Base-by-base conservation (phyloP, 1,139 yeast species). In the Nakaseomyces delphensis region DNA sequence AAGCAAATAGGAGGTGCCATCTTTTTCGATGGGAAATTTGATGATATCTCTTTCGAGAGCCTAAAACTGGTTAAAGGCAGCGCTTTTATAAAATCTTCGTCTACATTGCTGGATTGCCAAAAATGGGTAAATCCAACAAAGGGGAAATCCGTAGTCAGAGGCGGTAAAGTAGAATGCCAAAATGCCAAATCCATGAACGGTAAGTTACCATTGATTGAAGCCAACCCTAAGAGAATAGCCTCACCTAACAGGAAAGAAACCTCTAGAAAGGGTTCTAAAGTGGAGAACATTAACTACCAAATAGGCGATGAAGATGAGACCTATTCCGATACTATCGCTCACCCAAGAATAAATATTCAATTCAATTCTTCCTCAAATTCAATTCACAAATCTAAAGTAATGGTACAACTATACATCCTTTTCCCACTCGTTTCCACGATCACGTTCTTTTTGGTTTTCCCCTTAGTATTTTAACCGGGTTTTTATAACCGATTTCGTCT, bases 1-100 rank as follows among this genome's bases (percentile, higher is more conserved):
- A 67, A 62, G 42, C 67, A 75, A 24, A 76, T 83, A 54, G 91
- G 89, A 14, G 93, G 93, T 25, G 93, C 87, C 1, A 72, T 83
- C 47, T 81, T 80, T 52, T 66, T 83, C 40, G 68, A 68, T 41
- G 93, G 93, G n/a, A 66, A 70, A 42, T 73, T 83, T 50, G 70
- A 70, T 43, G 76, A 72, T 36, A 70, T 78, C 6, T 56, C 62
- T 3, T 70, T 82, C 50, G 66, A 67, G 14, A 71, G 69, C 43
- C 66, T 83, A 52, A 77, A 70, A 50, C 65, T 82, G 48, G 81
- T 83, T 14, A 81, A 79, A 60, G 91, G 93, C 8, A 76, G 83
- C 52, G 87, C 85, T 0, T 69, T 69, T 39, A 68, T 83, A 39
- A 69, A 70, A 48, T 69, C 83, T 3, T 51, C 68, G 1, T 68